phyloP scores from a whole-genome alignment of 345 rosid species.

The Brassica incana region DNA sequence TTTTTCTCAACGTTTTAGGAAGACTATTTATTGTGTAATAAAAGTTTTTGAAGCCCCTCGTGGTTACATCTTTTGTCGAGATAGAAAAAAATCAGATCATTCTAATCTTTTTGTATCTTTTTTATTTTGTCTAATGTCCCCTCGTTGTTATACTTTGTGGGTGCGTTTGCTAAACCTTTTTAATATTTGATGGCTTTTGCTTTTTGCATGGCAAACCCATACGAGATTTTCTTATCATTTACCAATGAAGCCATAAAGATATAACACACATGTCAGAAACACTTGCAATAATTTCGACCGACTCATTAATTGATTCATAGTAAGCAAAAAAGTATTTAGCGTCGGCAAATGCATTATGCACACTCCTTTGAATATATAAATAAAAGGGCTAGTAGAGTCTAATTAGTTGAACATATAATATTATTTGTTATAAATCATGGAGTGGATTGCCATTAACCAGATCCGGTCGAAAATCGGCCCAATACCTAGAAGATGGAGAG shows the following conservation, averaged over 20 bases:
- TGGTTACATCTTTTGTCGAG: background rate
- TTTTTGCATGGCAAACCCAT: background rate
- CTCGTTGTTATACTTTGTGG: background rate
- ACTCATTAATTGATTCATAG: background rate
- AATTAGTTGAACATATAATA: background rate
- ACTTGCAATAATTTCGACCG: background rate
- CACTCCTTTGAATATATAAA: background rate
- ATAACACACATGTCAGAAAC: conserved; percentile 4
- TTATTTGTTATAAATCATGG: no score
- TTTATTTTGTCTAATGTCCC: background rate
- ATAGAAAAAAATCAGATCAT: background rate
- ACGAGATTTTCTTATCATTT: conserved; percentile 21
- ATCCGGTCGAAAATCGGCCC: no score
- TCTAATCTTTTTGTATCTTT: background rate
- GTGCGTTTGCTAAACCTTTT: conserved; percentile 2
- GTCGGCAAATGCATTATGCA: conserved; percentile 7
- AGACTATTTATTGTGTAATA: background rate
- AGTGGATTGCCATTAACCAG: no score
- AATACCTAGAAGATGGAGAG: no score
- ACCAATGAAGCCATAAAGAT: background rate
- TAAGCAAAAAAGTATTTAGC: background rate
- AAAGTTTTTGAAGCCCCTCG: background rate
- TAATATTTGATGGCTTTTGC: background rate
- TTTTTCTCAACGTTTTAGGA: background rate
- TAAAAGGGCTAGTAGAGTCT: background rate